phyloP scores from a whole-genome alignment of 148 eudicot genomes.

The Suaeda aralocaspica region DNA sequence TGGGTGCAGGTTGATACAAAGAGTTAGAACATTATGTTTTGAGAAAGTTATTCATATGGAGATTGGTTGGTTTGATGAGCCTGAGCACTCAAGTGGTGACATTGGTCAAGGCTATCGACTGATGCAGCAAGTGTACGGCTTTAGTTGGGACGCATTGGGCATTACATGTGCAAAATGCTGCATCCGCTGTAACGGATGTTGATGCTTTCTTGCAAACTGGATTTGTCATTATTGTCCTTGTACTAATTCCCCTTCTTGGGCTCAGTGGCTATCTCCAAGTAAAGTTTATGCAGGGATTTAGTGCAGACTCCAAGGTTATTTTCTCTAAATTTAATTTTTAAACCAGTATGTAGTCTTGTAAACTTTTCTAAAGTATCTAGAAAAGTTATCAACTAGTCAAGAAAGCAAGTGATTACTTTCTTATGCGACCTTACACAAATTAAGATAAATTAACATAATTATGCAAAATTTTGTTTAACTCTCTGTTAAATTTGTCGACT shows the following conservation, averaged over 20 bases:
- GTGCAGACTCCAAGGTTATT: constrained; percentile 86
- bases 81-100: constrained; percentile 69
- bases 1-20: constrained; percentile 26
- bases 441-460: no score
- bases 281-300: constrained; percentile 66
- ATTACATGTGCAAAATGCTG: constrained; percentile 55
- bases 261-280: constrained; percentile 52
- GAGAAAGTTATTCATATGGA: constrained; percentile 74
- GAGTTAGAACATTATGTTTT: constrained; percentile 56
- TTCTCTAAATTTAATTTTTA: no score
- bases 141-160: constrained; percentile 75
- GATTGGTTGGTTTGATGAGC: constrained; percentile 74
- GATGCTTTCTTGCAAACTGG: constrained; percentile 70
- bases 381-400: no score
- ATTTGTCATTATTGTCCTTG: constrained; percentile 60
- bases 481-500: no score
- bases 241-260: constrained; percentile 62
- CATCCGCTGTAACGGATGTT: constrained; percentile 50
- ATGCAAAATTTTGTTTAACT: no score
- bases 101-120: constrained; percentile 70
- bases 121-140: constrained; percentile 75
- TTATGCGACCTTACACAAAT: no score
- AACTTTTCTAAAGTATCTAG: no score
- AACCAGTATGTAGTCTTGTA: no score
- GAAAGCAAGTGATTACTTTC: no score